phyloP scores from a whole-genome alignment of 805 yeast species.

The Schizosaccharomyces osmophilus region DNA sequence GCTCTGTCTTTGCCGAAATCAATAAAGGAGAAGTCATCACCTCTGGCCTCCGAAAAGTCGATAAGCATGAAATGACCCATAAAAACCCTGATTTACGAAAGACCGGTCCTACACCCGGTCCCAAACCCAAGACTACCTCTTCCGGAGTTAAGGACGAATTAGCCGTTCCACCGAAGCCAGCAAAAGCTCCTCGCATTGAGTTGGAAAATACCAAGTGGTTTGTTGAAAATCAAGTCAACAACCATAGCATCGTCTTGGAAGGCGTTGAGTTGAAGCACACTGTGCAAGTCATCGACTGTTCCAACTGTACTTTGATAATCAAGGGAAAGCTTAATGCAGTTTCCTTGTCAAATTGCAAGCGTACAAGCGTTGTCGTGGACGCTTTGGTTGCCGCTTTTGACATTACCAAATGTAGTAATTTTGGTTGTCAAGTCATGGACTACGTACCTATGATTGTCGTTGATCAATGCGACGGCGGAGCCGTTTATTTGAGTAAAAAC shows the following conservation, averaged over 20 bases:
- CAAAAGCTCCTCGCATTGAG: slow-evolving; percentile 36
- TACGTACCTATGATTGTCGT: slow-evolving; percentile 57
- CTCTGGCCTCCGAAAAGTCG: slow-evolving; percentile 70
- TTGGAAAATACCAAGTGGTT: slow-evolving; percentile 75
- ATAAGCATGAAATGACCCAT: slow-evolving; percentile 80
- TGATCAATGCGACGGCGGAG: slow-evolving; percentile 75
- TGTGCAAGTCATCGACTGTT: slow-evolving; percentile 65
- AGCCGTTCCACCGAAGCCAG: slow-evolving; percentile 14
- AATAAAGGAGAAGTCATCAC: slow-evolving; percentile 71
- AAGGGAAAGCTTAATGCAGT: slow-evolving; percentile 83
- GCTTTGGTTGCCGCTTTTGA: slow-evolving; percentile 72
- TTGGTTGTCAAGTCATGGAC: slow-evolving; percentile 72
- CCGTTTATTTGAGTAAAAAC: slow-evolving; percentile 47
- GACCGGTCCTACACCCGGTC: slow-evolving; percentile 22
- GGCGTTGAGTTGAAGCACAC: slow-evolving; percentile 61
- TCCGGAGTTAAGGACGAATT: slow-evolving; percentile 30
- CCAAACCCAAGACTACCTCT: slow-evolving; percentile 50
- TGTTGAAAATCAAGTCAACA: slow-evolving; percentile 49
- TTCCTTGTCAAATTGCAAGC: slow-evolving; percentile 45
- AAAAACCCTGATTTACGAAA: slow-evolving; percentile 64
- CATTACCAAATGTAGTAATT: slow-evolving; percentile 51
- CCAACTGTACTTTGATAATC: slow-evolving; percentile 47
- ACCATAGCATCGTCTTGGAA: slow-evolving; percentile 42
- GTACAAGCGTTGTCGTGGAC: slow-evolving; percentile 59
- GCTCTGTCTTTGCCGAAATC: slow-evolving; percentile 77